These are phyloP conservation scores for Hortiboletus campestris DNA, from an alignment of 768 basidiomycete species.

Conservation along the genomic window DNA sequence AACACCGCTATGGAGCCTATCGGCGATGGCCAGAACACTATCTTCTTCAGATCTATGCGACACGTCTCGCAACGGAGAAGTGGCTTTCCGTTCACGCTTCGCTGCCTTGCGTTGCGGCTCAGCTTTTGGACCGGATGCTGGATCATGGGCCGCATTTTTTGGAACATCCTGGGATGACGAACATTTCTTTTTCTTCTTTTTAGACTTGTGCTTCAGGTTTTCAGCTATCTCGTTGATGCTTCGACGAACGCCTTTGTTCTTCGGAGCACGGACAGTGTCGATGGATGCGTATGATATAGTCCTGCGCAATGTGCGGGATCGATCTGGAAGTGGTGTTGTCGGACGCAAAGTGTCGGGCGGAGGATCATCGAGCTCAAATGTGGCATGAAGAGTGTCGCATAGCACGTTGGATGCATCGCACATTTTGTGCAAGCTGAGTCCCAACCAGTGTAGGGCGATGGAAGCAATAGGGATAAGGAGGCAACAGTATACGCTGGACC, in stretches of 20 bases:
- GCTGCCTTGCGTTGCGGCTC: neutral
- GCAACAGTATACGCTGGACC: neutral
- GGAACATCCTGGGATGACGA: neutral
- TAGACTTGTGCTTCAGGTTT: neutral
- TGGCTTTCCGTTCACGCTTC: neutral
- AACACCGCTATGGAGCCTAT: constrained; percentile 5
- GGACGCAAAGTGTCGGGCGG: neutral
- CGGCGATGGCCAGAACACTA: neutral
- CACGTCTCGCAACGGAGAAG: neutral
- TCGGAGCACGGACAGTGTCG: constrained; percentile 11
- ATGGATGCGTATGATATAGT: constrained; percentile 19
- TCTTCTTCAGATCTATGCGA: constrained; percentile 1
- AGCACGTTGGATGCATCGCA: neutral
- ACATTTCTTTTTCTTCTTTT: constrained; percentile 2
- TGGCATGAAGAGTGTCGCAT: neutral
- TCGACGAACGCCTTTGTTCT: constrained; percentile 11
- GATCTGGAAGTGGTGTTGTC: constrained; percentile 1
- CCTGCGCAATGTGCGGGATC: constrained; percentile 13
- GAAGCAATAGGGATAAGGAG: neutral
- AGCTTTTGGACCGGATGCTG: neutral
- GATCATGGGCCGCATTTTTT: neutral
- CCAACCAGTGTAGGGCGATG: neutral
- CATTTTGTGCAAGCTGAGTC: constrained; percentile 1
- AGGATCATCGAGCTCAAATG: neutral
- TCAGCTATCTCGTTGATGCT: constrained; percentile 12